Evolutionary conservation across 176 grass and related monocot species (phyloP).

Genomic region (Miscanthus lutarioriparius): DNA sequence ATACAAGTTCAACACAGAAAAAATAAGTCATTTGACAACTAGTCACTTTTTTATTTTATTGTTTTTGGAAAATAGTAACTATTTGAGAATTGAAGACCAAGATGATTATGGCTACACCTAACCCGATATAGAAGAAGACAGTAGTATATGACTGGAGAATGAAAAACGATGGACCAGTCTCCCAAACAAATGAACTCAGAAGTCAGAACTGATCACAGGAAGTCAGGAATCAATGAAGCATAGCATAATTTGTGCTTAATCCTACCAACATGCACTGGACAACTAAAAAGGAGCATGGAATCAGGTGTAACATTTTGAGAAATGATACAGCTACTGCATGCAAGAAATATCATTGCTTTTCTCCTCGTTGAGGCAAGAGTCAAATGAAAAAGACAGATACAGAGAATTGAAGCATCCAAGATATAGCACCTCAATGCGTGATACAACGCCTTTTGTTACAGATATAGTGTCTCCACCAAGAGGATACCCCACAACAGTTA

Average conservation of each 20-base stretch:
- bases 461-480: conserved; percentile 95
- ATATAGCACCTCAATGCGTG: conserved; percentile 91
- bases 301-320: conserved; percentile 26
- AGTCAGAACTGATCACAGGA: conserved; percentile 4
- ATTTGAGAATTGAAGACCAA: conserved; percentile 26
- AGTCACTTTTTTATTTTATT: background rate
- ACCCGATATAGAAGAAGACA: conserved; percentile 5
- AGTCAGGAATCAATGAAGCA: background rate
- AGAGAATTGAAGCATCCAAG: conserved; percentile 21
- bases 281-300: background rate
- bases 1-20: conserved; percentile 11
- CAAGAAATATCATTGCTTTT: conserved; percentile 6
- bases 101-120: conserved; percentile 17
- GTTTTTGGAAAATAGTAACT: conserved; percentile 1
- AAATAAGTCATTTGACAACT: conserved; percentile 18
- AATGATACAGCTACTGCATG: conserved; percentile 9
- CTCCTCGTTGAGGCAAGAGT: conserved; percentile 1
- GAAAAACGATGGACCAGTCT: background rate
- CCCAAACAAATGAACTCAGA: conserved; percentile 15
- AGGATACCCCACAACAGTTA: conserved; percentile 98
- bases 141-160: conserved; percentile 2
- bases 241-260: conserved; percentile 21
- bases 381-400: conserved; percentile 25
- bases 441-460: conserved; percentile 98
- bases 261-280: conserved; percentile 4